Base-by-base conservation (phyloP, 2,329 filamentous ascomycete genomes). In the Akanthomyces muscarius region DNA sequence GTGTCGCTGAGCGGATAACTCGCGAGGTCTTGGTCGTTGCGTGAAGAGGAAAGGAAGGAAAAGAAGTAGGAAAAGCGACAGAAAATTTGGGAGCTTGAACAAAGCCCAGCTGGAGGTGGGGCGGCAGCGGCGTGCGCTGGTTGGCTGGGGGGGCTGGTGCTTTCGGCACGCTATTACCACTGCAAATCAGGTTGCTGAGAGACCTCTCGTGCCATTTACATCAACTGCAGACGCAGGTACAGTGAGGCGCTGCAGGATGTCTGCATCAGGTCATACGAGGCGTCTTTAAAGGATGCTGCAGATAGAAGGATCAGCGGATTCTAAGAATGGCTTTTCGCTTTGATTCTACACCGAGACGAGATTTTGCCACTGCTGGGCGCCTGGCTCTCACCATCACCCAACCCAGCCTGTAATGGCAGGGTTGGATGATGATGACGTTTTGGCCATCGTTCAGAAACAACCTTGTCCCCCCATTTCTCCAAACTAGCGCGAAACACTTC, bases 21-120 rank as follows among this genome's bases (percentile, higher is more conserved):
- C 61, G 54, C 54, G 61, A 63, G 61, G 66, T 69, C 68, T 64
- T 68, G 64, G 63, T 65, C 68, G 73, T 72, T 76, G 75, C 74
- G 65, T 75, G 66, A 62, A 68, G 68, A 66, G 66, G 63, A 67
- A 65, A 64, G 67, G 65, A 64, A 67, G 65, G 59, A 65, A 62
- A 65, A 65, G 30, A 67, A 65, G 62, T 21, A 47, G 28, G 64
- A 51, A 61, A 64, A 56, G 63, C 30, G 21, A 30, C 16, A 11
- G n/a, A 44, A 60, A 52, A 52, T 28, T 56, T 47, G 33, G 33
- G 8, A 48, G 30, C 28, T 21, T 44, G 44, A 38, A 10, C 8
- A 23, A 13, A 50, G 8, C 16, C 21, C 21, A n/a, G 11, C 10
- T 18, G 16, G 11, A 21, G 21, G 41, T 50, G 60, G 60, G 28